Base-by-base conservation (phyloP, 148 eudicot genomes). In the Salicornia ramosissima region DNA sequence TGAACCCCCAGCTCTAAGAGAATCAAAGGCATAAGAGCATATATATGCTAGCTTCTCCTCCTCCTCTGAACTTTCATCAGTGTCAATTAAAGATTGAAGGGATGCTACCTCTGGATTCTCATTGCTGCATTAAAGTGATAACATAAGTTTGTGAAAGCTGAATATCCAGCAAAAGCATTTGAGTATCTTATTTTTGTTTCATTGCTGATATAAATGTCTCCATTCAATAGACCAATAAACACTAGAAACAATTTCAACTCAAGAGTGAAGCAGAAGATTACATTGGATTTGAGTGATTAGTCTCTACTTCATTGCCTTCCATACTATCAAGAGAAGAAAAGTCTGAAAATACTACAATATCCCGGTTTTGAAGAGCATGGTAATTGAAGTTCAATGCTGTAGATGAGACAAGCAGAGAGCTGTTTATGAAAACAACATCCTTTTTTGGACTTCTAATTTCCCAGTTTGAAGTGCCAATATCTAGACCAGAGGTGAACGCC, bases 401-500 rank as follows among this genome's bases (percentile, higher is more conserved):
- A 61, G 77, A 52, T 51, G 96, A 83, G 64, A 50, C 71, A 71
- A 85, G 81, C 29, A 86, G 61, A 59, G 96, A 86, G 73, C 81
- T 79, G 57, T 86, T 84, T 47, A 93, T 62, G 71, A 77, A 82
- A 46, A 74, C 74, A 62, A 85, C 79, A 63, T 80, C 78, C 68
- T 76, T 64, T 72, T 82, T 86, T 18, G 96, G 94, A 55, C 90
- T 65, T 22, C 12, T 81, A 59, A 93, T 81, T 46, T 81, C 81
- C 96, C 98, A 93, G 66, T 93, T 93, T 67, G 86, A 86, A 36
- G 96, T 24, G 65, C 98, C 98, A 70, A 93, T 90, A 67, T 88
- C 98, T 47, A 90, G 82, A 75, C 98, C 96, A 77, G 96, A 88
- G 82, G 92, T 88, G 75, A 88, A 84, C 56, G 95, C 84, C 78